These are phyloP conservation scores for Paraphaeosphaeria minitans DNA, from an alignment of 2,329 filamentous ascomycete genomes.

Conservation along the genomic window DNA sequence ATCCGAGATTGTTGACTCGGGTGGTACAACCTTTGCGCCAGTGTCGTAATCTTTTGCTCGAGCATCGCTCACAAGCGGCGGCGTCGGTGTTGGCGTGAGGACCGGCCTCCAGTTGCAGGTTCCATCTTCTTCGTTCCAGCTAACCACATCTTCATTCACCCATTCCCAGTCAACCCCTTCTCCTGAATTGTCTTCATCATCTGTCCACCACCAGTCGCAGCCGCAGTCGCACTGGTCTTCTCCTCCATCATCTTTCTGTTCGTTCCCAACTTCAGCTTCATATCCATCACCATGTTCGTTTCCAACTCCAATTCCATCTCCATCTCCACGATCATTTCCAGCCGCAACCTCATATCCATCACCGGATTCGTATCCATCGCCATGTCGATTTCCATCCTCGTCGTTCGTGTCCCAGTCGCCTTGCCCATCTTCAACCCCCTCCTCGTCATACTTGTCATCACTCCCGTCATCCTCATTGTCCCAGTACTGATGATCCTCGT, in stretches of 20 bases:
- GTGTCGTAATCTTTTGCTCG: not conserved
- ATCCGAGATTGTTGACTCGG: not conserved
- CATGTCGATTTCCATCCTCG: not conserved
- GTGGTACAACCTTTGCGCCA: not conserved
- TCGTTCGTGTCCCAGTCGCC: no score
- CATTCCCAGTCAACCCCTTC: conserved; percentile 2
- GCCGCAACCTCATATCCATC: not conserved
- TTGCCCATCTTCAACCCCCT: no score
- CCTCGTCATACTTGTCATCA: not conserved
- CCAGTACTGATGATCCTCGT: not conserved
- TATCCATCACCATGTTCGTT: not conserved
- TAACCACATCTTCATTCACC: not conserved
- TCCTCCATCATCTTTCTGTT: not conserved
- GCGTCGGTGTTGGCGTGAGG: not conserved
- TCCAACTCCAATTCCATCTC: not conserved
- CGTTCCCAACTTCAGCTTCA: not conserved
- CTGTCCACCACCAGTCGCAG: not conserved
- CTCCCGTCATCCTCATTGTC: not conserved
- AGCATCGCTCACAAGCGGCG: not conserved
- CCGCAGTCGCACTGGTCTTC: not conserved
- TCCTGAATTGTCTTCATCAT: not conserved
- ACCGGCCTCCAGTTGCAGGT: not conserved
- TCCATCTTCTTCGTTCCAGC: not conserved
- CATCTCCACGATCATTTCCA: not conserved
- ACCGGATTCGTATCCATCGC: not conserved